Percentiles rank a stretch among this genome's conserved stretches.
phyloP scores from a whole-genome alignment of 2,329 filamentous ascomycete genomes.

The Colletotrichum eremochloae region DNA sequence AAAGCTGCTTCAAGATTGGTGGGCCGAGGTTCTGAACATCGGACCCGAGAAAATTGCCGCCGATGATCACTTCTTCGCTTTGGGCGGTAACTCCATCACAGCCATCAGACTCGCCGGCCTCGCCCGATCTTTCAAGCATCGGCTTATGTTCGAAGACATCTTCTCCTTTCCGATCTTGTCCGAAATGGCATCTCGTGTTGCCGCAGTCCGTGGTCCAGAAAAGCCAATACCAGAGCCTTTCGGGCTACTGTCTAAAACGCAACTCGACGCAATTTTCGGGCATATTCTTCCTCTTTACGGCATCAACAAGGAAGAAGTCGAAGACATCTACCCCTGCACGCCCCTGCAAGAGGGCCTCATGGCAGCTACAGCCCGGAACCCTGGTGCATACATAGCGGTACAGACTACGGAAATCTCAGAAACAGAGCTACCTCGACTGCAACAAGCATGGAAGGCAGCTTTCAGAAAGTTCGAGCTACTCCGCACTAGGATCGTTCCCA shows the following conservation, averaged over 20 bases:
- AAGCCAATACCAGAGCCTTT: conserved; percentile 5
- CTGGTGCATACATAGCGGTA: conserved; percentile 48
- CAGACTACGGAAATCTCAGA: conserved; percentile 46
- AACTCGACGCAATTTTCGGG: background rate
- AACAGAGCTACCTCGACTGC: conserved; percentile 45
- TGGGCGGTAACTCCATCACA: background rate
- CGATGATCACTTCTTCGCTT: background rate
- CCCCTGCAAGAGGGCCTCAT: conserved; percentile 44
- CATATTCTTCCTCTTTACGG: conserved; percentile 20
- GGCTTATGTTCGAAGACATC: conserved; percentile 18
- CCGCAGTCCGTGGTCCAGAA: background rate
- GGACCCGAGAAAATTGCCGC: background rate
- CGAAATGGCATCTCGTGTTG: conserved; percentile 12
- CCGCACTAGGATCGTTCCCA: conserved; percentile 32
- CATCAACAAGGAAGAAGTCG: conserved; percentile 29
- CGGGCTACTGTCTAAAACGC: background rate
- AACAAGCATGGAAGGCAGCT: conserved; percentile 47
- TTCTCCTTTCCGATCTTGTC: conserved; percentile 12
- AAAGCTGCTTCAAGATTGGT: background rate
- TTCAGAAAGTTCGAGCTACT: conserved; percentile 24
- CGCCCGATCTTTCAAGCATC: background rate
- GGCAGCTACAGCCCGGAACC: conserved; percentile 43
- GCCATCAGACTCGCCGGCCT: background rate
- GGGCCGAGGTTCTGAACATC: background rate
- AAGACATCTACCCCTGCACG: conserved; percentile 44